Percentiles rank a stretch among this genome's conserved stretches.
Evolutionary conservation across 495 filamentous ascomycete genomes (phyloP).

Genomic region (Glarea lozoyensis): DNA sequence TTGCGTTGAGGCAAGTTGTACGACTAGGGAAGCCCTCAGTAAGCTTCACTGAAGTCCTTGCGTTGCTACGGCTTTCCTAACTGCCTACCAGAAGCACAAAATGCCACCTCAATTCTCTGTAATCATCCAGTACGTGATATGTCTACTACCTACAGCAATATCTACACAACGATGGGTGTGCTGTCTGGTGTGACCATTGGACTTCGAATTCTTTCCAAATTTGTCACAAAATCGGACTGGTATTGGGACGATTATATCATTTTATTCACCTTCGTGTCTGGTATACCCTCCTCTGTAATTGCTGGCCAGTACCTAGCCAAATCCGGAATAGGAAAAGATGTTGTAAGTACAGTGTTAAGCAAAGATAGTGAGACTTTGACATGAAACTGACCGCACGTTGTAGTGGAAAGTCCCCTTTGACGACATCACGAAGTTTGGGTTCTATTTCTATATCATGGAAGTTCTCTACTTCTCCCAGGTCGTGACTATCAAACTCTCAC

Average conservation of each 20-base stretch:
- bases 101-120: neutral
- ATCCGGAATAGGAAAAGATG: conserved; percentile 21
- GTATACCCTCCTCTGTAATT: neutral
- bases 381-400: neutral
- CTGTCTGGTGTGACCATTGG: neutral
- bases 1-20: conserved; percentile 21
- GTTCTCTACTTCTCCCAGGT: neutral
- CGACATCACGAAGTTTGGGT: neutral
- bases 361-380: no score
- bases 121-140: conserved; percentile 8
- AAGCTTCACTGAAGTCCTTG: conserved; percentile 1
- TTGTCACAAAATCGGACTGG: neutral
- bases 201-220: neutral
- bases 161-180: conserved; percentile 2
- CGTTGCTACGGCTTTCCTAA: neutral
- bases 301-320: neutral
- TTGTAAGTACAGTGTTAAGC: conserved; percentile 17
- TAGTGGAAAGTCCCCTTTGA: neutral
- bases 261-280: neutral
- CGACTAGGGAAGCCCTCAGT: conserved; percentile 22
- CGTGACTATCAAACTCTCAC: conserved; percentile 11
- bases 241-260: neutral
- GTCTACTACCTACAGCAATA: neutral
- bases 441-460: neutral
- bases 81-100: neutral